Conservation (phyloP, 2,329 filamentous ascomycete species). For the Aspergillus sp. region DNA sequence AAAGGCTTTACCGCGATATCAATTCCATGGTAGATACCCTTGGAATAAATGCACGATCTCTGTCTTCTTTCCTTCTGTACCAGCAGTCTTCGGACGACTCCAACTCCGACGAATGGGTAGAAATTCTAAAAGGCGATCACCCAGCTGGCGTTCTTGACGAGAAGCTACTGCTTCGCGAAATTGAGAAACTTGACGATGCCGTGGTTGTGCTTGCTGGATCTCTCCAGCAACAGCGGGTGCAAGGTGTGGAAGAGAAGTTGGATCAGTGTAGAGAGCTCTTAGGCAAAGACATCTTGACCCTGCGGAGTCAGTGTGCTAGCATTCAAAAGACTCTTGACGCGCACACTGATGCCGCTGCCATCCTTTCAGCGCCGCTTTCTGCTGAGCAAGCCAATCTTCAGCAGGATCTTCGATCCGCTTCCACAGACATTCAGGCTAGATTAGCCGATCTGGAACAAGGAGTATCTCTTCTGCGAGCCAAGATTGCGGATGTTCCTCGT, state of each 20-base stretch:
- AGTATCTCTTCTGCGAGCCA: constrained; percentile 72
- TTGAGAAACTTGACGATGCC: constrained; percentile 62
- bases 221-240: constrained; percentile 64
- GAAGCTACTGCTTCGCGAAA: constrained; percentile 71
- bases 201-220: constrained; percentile 61
- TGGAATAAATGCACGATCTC: constrained; percentile 73
- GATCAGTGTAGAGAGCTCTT: constrained; percentile 62
- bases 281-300: constrained; percentile 62
- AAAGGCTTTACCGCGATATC: constrained; percentile 46
- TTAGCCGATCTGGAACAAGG: constrained; percentile 76
- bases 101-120: constrained; percentile 45
- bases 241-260: constrained; percentile 64
- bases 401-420: constrained; percentile 73
- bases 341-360: constrained; percentile 64
- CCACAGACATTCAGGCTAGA: constrained; percentile 66
- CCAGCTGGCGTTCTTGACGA: constrained; percentile 65
- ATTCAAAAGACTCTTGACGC: constrained; percentile 70
- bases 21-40: constrained; percentile 88
- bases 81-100: constrained; percentile 42
- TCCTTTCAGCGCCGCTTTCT: constrained; percentile 69
- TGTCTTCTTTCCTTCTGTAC: constrained; percentile 52
- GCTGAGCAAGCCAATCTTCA: constrained; percentile 81
- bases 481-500: constrained; percentile 57
- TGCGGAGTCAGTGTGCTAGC: constrained; percentile 72
- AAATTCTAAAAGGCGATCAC: constrained; percentile 43